Base-by-base conservation (phyloP, 2,329 filamentous ascomycete species). In the Diaporthe sp. region DNA sequence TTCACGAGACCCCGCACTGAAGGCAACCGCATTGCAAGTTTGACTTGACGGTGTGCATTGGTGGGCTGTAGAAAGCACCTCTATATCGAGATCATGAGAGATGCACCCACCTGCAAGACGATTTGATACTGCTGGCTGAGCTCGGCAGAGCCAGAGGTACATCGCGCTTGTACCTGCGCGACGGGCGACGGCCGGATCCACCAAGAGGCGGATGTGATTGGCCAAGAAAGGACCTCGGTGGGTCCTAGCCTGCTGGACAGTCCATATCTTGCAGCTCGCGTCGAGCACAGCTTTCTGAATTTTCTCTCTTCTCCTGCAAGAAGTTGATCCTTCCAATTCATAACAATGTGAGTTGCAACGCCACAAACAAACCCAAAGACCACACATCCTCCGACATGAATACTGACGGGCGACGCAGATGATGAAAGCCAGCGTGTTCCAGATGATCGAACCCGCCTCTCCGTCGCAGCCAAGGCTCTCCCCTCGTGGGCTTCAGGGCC, bases 351-450 rank as follows among this genome's bases (percentile, higher is more conserved):
- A 91, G 95, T 91, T 71, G 37, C 74, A 73, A 77, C 77, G 76
- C 75, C 78, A 73, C 51, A 71, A 71, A 73, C 51, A 71, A 71
- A 73, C 71, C 68, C 65, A 73, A 35, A 37, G 10, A 19, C n/a
- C 22, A 15, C 35, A 61, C 50, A 42, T 50, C 39, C 70, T 58
- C 35, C 61, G 69, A 71, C 73, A 71, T 74, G 58, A 66, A 71
- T 66, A 72, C 83, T 86, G 81, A 86, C 80, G 71, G 78, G 78
- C 76, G 66, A 68, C 65, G 4, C 81, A 98, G 95, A 97, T 98
- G 96, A 99, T 98, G 97, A 99, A 97, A 98, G 94, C 94, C 78
- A 73, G 94, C 92, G 96, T 98, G 97, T 93, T 92, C 88, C 92
- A 63, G 92, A 94, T 97, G 97, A 98, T 88, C 84, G 88, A 89